These are phyloP conservation scores for Rhizopogon roseolus DNA, from an alignment of 768 basidiomycete genomes.

Conservation along the genomic window DNA sequence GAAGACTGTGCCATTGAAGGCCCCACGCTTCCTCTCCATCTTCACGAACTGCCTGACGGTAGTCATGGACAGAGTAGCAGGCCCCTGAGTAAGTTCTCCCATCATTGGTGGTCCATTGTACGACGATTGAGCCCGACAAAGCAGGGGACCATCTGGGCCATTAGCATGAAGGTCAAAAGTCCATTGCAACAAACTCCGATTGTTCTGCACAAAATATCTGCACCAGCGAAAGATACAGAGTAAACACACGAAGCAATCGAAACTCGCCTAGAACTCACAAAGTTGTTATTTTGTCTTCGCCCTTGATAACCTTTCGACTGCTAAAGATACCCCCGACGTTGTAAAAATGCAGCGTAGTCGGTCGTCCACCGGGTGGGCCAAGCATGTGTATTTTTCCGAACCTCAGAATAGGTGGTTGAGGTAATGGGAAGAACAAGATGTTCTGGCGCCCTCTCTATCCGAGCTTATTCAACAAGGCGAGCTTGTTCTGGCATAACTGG, in stretches of 20 bases:
- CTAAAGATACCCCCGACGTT: slow-evolving; percentile 19
- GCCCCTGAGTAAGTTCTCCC: slow-evolving; percentile 3
- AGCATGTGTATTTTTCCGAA: not conserved
- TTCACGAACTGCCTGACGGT: slow-evolving; percentile 7
- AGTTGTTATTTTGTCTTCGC: slow-evolving; percentile 16
- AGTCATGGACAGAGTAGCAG: slow-evolving; percentile 11
- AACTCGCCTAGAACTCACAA: slow-evolving; percentile 10
- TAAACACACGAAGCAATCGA: not conserved
- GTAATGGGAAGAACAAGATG: not conserved
- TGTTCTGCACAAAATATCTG: slow-evolving; percentile 21
- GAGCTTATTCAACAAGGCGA: not conserved
- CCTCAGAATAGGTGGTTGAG: not conserved
- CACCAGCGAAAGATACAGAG: not conserved
- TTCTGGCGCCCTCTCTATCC: not conserved
- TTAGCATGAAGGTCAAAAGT: slow-evolving; percentile 16
- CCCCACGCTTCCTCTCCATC: slow-evolving; percentile 7
- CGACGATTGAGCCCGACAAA: slow-evolving; percentile 18
- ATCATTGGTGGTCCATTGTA: slow-evolving; percentile 14
- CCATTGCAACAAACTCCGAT: slow-evolving; percentile 17
- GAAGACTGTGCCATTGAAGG: slow-evolving; percentile 10
- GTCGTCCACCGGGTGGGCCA: not conserved
- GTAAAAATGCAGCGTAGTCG: slow-evolving; percentile 20
- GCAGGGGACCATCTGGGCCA: slow-evolving; percentile 12
- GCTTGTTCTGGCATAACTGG: not conserved
- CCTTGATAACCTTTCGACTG: slow-evolving; percentile 20